Evolutionary conservation across 2,329 filamentous ascomycete species (phyloP).

Genomic region (Nigrospora sphaerica): DNA sequence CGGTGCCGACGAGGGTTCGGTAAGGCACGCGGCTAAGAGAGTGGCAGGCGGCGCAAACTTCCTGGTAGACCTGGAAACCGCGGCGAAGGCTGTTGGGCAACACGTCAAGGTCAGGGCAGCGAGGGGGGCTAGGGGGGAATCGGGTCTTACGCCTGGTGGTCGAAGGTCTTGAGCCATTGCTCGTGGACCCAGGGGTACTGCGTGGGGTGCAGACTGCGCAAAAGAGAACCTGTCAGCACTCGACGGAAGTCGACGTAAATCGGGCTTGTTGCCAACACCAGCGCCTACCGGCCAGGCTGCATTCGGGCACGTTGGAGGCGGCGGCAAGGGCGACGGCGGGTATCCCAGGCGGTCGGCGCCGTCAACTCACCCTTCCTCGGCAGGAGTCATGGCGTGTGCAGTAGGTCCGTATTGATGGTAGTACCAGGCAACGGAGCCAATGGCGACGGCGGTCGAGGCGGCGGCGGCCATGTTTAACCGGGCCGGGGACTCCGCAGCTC

Average conservation of each 20-base stretch:
- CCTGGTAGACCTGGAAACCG: conserved; percentile 98
- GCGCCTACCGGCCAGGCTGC: too few relatives aligned
- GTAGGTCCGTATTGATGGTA: conserved; percentile 90
- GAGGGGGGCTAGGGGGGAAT: conserved; percentile 1
- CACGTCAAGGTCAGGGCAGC: background rate
- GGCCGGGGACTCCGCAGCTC: conserved; percentile 63
- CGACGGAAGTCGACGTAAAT: too few relatives aligned
- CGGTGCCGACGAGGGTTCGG: conserved; percentile 79
- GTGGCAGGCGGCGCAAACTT: conserved; percentile 97
- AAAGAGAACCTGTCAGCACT: too few relatives aligned
- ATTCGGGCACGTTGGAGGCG: too few relatives aligned
- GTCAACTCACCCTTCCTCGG: conserved; percentile 90
- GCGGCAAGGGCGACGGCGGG: too few relatives aligned
- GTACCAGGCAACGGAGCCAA: conserved; percentile 93
- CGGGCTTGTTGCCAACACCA: too few relatives aligned
- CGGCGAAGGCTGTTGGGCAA: conserved; percentile 68
- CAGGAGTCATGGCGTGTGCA: conserved; percentile 82
- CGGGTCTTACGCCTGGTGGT: conserved; percentile 81
- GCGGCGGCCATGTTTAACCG: conserved; percentile 80
- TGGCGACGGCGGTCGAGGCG: conserved; percentile 78
- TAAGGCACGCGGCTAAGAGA: conserved; percentile 92
- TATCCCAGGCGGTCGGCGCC: too few relatives aligned
- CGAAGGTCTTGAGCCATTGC: conserved; percentile 90
- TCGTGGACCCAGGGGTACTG: conserved; percentile 93
- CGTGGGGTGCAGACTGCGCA: conserved; percentile 77